Evolutionary conservation across 352 stramenopile genomes (phyloP).

Genomic region (Paralagenidium karlingii): DNA sequence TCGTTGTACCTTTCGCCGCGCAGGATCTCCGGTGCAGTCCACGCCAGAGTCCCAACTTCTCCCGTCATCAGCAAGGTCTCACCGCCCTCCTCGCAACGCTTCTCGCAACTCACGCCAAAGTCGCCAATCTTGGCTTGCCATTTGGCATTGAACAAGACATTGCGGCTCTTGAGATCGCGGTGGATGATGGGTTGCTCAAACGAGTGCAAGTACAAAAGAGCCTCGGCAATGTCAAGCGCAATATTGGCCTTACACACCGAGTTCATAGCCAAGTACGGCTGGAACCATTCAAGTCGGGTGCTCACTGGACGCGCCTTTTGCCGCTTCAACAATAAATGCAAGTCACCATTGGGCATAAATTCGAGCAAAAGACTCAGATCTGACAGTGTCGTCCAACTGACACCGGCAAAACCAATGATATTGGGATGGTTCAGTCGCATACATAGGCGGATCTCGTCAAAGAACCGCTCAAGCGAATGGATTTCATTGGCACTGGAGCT

Average conservation of each 20-base stretch:
- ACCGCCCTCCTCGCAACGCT: constrained; percentile 57
- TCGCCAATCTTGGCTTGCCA: constrained; percentile 85
- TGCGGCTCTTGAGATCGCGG: constrained; percentile 83
- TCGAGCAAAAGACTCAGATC: constrained; percentile 82
- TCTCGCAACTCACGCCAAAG: constrained; percentile 67
- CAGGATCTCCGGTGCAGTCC: constrained; percentile 86
- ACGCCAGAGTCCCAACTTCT: constrained; percentile 77
- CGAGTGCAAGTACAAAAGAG: constrained; percentile 88
- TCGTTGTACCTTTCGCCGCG: constrained; percentile 76
- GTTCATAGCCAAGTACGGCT: background rate
- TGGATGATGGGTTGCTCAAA: constrained; percentile 83
- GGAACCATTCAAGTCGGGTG: constrained; percentile 1
- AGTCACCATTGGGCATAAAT: constrained; percentile 76
- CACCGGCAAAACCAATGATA: constrained; percentile 84
- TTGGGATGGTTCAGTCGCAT: constrained; percentile 64
- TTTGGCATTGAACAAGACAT: constrained; percentile 79
- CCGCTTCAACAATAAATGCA: constrained; percentile 57
- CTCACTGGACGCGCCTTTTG: background rate
- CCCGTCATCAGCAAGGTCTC: background rate
- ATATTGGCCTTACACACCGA: constrained; percentile 16
- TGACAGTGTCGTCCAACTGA: constrained; percentile 8
- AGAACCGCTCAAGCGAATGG: no score
- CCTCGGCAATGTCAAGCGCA: constrained; percentile 73
- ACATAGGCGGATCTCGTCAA: constrained; percentile 1
- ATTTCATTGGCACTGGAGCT: no score